Base-by-base conservation (phyloP, 2,329 filamentous ascomycete genomes). In the Sphaerulina vaccinii region DNA sequence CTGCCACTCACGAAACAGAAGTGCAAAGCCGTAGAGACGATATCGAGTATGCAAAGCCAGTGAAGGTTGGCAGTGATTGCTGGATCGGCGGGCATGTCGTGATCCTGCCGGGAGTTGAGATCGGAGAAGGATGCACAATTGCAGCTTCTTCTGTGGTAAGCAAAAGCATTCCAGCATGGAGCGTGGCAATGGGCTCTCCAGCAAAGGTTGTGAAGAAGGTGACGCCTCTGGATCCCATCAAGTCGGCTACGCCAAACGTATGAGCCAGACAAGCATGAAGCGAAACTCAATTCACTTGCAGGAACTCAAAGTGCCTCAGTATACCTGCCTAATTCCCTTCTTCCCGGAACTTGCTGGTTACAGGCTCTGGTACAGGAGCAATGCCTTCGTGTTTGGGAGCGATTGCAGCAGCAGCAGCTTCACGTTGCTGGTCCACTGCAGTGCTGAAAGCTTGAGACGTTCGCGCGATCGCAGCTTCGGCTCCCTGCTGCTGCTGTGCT, bases 1-100 rank as follows among this genome's bases (percentile, higher is more conserved):
- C 76, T 0, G 79, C 78, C 0, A 79, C 75, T 15, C 79, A 81
- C 53, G 75, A 79, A 52, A 70, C 72, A 0, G 76, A 78, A 35
- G 75, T 80, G 4, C 69, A 73, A 42, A 73, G 70, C 29, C 70
- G 77, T 5, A 64, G 71, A 10, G 73, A 76, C 6, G 71, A 76
- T 19, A 68, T 79, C 7, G 78, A 81, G 56, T 79, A 74, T 51
- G 75, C 76, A 0, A 69, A 69, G 29, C 73, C 74, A 0, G 73
- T 80, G 0, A 69, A 68, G 6, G 75, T 81, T 45, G 76, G 77
- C 6, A 32, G 55, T 29, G 49, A 63, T 36, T 59, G 52, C 41
- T 59, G 54, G 51, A 56, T 63, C 42, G 59, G 58, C 22, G 54
- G 50, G 7, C 50, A 59, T 48, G 56, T 55, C n/a, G 53, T 59